These are phyloP conservation scores for Primulina huaijiensis DNA, from an alignment of 257 asterid species.

Conservation along the genomic window DNA sequence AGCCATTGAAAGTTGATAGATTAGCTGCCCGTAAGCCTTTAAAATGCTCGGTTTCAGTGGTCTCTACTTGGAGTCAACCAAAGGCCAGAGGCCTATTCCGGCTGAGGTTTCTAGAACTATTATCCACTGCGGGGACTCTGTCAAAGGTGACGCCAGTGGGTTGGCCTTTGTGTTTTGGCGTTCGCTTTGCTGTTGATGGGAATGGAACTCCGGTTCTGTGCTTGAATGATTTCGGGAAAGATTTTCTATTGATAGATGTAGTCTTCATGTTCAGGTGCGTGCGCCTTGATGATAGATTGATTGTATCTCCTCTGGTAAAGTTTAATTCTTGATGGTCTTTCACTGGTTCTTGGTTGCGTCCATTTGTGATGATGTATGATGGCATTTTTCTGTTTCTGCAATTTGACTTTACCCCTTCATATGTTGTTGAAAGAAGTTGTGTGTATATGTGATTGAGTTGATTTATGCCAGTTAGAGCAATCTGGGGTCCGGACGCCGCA, in stretches of 20 bases:
- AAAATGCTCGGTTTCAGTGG: constrained; percentile 63
- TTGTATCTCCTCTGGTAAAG: constrained; percentile 11
- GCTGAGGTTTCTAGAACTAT: constrained; percentile 88
- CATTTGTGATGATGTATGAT: not conserved
- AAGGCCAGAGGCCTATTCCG: constrained; percentile 51
- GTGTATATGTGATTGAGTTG: constrained; percentile 20
- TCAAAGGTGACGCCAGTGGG: constrained; percentile 60
- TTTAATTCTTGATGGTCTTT: constrained; percentile 6
- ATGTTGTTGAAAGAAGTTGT: constrained; percentile 3
- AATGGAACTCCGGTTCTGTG: constrained; percentile 70
- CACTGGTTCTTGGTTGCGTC: not conserved
- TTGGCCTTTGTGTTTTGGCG: constrained; percentile 78
- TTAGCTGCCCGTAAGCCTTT: constrained; percentile 27
- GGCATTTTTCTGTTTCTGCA: constrained; percentile 1
- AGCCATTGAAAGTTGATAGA: constrained; percentile 27
- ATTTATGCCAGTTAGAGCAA: constrained; percentile 59
- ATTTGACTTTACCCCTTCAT: not conserved
- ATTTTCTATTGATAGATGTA: constrained; percentile 47
- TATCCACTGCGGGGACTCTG: constrained; percentile 72
- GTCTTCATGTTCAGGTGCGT: constrained; percentile 76
- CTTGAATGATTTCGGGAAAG: constrained; percentile 40
- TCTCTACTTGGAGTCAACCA: constrained; percentile 37
- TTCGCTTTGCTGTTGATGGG: constrained; percentile 71
- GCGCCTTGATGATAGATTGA: not conserved
- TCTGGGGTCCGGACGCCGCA: constrained; percentile 74